Evolutionary conservation across 306 rosid genomes (phyloP).

Genomic region (Carpinus viminea): DNA sequence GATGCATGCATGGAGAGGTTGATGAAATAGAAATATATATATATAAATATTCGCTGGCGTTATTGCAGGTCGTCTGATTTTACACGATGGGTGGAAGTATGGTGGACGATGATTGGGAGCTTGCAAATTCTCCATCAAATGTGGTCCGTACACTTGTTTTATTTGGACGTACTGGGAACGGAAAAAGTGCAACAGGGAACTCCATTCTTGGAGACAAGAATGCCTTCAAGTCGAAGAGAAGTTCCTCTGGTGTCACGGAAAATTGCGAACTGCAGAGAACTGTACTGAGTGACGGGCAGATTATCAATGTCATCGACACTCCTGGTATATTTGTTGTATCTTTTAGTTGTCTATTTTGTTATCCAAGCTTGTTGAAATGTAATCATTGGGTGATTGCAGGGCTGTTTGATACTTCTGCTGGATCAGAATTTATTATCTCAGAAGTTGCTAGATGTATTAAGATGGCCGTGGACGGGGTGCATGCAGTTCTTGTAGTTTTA

Average conservation of each 20-base stretch:
- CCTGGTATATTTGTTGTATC: slow-evolving; percentile 37
- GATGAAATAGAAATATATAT: too few species aligned
- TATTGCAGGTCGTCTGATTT: not conserved
- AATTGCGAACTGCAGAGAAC: slow-evolving; percentile 65
- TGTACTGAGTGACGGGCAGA: slow-evolving; percentile 52
- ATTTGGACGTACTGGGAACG: slow-evolving; percentile 91
- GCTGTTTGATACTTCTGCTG: slow-evolving; percentile 62
- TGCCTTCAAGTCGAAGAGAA: slow-evolving; percentile 59
- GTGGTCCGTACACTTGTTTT: slow-evolving; percentile 63
- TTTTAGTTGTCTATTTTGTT: not conserved
- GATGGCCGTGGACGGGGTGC: slow-evolving; percentile 87
- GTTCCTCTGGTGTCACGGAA: slow-evolving; percentile 58
- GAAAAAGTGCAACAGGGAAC: slow-evolving; percentile 92
- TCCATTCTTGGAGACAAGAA: slow-evolving; percentile 59
- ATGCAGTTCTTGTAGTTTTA: slow-evolving; percentile 73
- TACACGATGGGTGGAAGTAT: slow-evolving; percentile 65
- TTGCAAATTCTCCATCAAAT: slow-evolving; percentile 40
- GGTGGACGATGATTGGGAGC: slow-evolving; percentile 83
- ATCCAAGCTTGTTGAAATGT: not conserved
- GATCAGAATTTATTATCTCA: slow-evolving; percentile 64
- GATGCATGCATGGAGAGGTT: too few species aligned
- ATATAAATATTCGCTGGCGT: too few species aligned
- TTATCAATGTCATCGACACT: slow-evolving; percentile 78
- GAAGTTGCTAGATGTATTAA: slow-evolving; percentile 82
- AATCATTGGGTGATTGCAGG: slow-evolving; percentile 44